Evolutionary conservation across 2,329 filamentous ascomycete genomes (phyloP), one percentile per base, ranked within the genome.

Genomic region (Cladosporium velox): DNA sequence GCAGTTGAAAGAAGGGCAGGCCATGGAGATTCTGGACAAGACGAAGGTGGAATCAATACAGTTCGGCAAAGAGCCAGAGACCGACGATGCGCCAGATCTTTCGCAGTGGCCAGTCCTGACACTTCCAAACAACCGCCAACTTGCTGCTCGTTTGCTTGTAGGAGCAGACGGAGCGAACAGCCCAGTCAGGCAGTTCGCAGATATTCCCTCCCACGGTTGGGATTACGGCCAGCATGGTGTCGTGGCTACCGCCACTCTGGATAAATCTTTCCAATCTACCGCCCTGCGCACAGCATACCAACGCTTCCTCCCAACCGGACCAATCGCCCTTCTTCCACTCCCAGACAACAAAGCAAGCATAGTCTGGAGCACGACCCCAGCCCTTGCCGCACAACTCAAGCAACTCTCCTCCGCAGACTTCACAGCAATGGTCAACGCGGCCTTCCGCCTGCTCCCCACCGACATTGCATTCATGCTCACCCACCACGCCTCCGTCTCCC

Each of bases 121-220:
- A 10, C 82, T 98, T 6, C 87, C 88, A 12, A 86, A 86, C 35
- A 89, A 88, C 26, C 67, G 71, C 18, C 80, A 70, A 82, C 85
- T 99, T 32, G 88, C 90, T 38, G 93, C 95, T 1, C 87, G 95
- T 54, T 85, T 99, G 1, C 85, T 99, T 2, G 88, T 99, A 11
- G 95, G 95, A 1, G 96, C 95, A 3, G 95, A 99, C 74, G 95
- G 95, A 18, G 92, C 92, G 51, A 98, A 97, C 78, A 96, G 92
- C 73, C 95, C 94, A 2, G 95, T 99, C 15, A 88, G 95, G 47
- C 85, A 88, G 0, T 99, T 97, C 77, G 93, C 94, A 4, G 90
- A 89, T 60, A 98, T 99, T 71, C 84, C 89, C 52, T 91, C 90
- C 65, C 86, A 89, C 24, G 95, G 96, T 26, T 99, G 95, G 92